Percentiles rank a stretch among this genome's conserved stretches.
Evolutionary conservation across 192 early-diverging fungal species (phyloP).

Genomic region (Podila horticola): DNA sequence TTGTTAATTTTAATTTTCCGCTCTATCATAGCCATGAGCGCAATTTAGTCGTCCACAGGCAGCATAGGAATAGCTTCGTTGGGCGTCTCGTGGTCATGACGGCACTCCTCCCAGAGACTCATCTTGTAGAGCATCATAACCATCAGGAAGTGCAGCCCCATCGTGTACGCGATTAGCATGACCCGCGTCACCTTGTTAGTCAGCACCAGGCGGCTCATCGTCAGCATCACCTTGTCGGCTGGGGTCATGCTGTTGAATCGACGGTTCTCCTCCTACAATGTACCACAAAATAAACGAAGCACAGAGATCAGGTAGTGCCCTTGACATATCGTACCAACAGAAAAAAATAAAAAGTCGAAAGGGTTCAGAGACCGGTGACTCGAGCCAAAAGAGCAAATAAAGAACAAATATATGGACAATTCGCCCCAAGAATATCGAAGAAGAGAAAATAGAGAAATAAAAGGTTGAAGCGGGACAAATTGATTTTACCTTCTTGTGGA

Average conservation of each 20-base stretch:
- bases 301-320: background rate
- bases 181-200: slow-evolving; percentile 74
- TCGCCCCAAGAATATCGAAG: too few relatives aligned
- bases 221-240: slow-evolving; percentile 74
- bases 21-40: background rate
- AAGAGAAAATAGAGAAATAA: background rate
- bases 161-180: slow-evolving; percentile 75
- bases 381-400: background rate
- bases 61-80: slow-evolving; percentile 53
- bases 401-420: background rate
- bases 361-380: too few relatives aligned
- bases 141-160: slow-evolving; percentile 83
- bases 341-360: too few relatives aligned
- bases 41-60: slow-evolving; percentile 22
- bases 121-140: slow-evolving; percentile 75
- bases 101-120: slow-evolving; percentile 73
- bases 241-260: slow-evolving; percentile 80
- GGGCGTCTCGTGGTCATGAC: slow-evolving; percentile 65
- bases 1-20: background rate
- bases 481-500: slow-evolving; percentile 67
- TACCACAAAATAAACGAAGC: background rate
- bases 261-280: slow-evolving; percentile 68
- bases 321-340: background rate
- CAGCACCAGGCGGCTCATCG: slow-evolving; percentile 69
- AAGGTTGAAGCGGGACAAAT: background rate